phyloP scores from a whole-genome alignment of 164 flowering plant genomes.

The Protea cynaroides region DNA sequence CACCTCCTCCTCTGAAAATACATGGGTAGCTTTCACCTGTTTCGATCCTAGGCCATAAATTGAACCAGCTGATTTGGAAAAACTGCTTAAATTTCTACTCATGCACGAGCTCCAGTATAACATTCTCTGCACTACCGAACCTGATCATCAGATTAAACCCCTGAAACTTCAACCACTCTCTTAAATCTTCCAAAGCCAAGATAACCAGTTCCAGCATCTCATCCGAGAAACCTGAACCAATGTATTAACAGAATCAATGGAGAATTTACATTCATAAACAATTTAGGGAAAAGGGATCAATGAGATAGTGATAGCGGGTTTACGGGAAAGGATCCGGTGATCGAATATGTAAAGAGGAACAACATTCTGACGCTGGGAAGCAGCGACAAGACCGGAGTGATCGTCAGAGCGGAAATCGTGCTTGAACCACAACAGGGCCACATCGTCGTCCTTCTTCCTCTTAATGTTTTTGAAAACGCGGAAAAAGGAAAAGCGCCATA shows the following conservation, averaged over 20 bases:
- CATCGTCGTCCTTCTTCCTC: constrained; percentile 14
- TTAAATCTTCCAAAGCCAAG: constrained; percentile 56
- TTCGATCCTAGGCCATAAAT: constrained; percentile 29
- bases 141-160: constrained; percentile 72
- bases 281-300: neutral
- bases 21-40: constrained; percentile 53
- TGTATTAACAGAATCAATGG: neutral
- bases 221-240: constrained; percentile 55
- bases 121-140: constrained; percentile 59
- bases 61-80: constrained; percentile 16
- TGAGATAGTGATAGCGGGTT: constrained; percentile 1
- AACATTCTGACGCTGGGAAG: constrained; percentile 32
- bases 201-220: constrained; percentile 57
- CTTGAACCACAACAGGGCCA: constrained; percentile 80
- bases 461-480: constrained; percentile 12
- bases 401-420: constrained; percentile 84
- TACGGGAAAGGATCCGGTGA: constrained; percentile 72
- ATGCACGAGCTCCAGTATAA: constrained; percentile 33
- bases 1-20: constrained; percentile 71
- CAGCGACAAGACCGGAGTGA: constrained; percentile 74
- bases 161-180: constrained; percentile 36
- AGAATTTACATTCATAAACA: neutral
- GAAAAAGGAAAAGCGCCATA: constrained; percentile 31
- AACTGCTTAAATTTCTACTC: constrained; percentile 12
- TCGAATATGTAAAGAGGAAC: constrained; percentile 83